Percentiles rank a stretch among this genome's conserved stretches.
Evolutionary conservation across 305 asterid genomes (phyloP).

Genomic region (Plantago coronopus): DNA sequence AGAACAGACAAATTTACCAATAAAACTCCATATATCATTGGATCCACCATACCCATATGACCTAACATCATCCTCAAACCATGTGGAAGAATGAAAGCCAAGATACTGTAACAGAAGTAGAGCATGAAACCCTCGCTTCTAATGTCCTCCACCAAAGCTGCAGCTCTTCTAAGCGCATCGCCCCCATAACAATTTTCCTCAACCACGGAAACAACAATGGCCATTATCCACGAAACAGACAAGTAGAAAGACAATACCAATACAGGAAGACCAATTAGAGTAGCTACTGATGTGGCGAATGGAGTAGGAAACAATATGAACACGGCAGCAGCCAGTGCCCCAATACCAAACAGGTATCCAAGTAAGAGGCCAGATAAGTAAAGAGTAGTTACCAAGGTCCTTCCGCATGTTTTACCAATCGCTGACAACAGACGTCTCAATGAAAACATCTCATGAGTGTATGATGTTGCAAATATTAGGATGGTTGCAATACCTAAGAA

Average conservation of each 20-base stretch:
- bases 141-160: slow-evolving; percentile 38
- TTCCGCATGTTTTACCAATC: background rate
- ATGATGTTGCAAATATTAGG: background rate
- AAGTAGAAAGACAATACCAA: slow-evolving; percentile 17
- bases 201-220: slow-evolving; percentile 32
- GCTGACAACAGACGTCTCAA: background rate
- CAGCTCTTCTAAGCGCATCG: slow-evolving; percentile 39
- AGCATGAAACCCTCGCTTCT: slow-evolving; percentile 37
- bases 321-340: background rate
- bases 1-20: slow-evolving; percentile 19
- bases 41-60: slow-evolving; percentile 15
- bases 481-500: slow-evolving; percentile 18
- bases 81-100: slow-evolving; percentile 8
- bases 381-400: background rate
- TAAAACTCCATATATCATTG: slow-evolving; percentile 11
- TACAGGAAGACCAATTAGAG: background rate
- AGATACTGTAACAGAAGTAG: slow-evolving; percentile 16
- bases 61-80: slow-evolving; percentile 19
- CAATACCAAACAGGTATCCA: background rate
- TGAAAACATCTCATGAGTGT: background rate
- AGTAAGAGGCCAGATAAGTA: background rate
- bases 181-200: slow-evolving; percentile 42
- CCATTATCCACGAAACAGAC: slow-evolving; percentile 24
- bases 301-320: slow-evolving; percentile 1
- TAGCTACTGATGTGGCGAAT: background rate